Evolutionary conservation across 306 rosid species (phyloP), one percentile per base, ranked within the genome.

Genomic region (Parietaria judaica): DNA sequence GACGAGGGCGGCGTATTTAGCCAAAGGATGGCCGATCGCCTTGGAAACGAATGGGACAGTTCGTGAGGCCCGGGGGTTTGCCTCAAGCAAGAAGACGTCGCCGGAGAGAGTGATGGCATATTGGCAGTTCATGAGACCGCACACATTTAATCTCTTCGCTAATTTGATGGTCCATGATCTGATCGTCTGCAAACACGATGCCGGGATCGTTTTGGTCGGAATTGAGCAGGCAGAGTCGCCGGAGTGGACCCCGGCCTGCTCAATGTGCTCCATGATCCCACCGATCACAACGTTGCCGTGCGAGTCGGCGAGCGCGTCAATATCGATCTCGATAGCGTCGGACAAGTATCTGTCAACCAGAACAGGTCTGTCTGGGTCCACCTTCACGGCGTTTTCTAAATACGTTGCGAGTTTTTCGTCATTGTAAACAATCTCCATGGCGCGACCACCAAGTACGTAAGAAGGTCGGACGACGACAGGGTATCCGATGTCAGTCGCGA

Each of bases 221-320:
- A 94, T 69, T 12, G 85, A 82, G 72, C 99, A 94, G 38, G 99
- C 99, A 45, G 99, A 94, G 70, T 89, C 97, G 16, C 99, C 99
- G 35, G 99, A 94, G 71, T 94, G 97, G 65, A 94, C 95, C 49
- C 97, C 97, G 53, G 99, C 97, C 76, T 88, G 96, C 79, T 94
- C 99, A 60, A 94, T 94, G 84, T 94, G 99, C 84, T 94, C 99
- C 99, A 94, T 94, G 65, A 94, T 94, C 77, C 97, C 99, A 74
- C 95, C 97, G 74, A 94, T 94, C 61, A 89, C 95, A 60, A 89
- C 99, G 63, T 86, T 84, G n/a, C 97, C 99, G 48, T 81, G 71
- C n/a, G 80, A 88, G 72, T 94, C 99, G 3, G 97, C 94, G 67
- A 94, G 87, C 37, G 99, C 95, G 73, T 94, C 99, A 64, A 94